Percentiles rank a stretch among this genome's conserved stretches.
phyloP scores from a whole-genome alignment of 805 yeast species.

The Ascoidea rubescens region DNA sequence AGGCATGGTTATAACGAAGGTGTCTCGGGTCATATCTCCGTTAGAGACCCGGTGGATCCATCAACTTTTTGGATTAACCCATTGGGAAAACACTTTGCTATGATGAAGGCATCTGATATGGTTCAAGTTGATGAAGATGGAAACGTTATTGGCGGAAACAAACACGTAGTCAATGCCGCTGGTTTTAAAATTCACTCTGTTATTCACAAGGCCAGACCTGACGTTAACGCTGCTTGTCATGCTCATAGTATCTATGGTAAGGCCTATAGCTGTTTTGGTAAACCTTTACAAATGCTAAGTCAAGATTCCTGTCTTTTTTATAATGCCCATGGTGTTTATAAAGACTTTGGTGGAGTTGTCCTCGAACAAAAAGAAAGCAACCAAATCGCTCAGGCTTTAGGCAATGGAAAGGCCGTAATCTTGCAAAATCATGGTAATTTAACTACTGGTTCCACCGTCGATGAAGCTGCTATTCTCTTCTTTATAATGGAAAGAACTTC shows the following conservation, averaged over 20 bases:
- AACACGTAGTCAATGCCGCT: slow-evolving; percentile 45
- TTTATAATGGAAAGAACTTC: slow-evolving; percentile 51
- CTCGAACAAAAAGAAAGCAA: slow-evolving; percentile 49
- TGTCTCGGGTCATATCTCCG: slow-evolving; percentile 73
- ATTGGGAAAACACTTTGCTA: slow-evolving; percentile 59
- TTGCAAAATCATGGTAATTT: slow-evolving; percentile 63
- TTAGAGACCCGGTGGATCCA: slow-evolving; percentile 75
- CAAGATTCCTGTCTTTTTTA: slow-evolving; percentile 65
- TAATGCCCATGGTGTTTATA: slow-evolving; percentile 51
- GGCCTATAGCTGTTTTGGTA: slow-evolving; percentile 51
- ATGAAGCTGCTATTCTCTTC: slow-evolving; percentile 60
- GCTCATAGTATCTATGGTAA: slow-evolving; percentile 54
- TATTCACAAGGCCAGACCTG: slow-evolving; percentile 54
- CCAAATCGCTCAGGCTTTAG: slow-evolving; percentile 46
- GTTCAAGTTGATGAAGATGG: slow-evolving; percentile 53
- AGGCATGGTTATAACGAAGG: slow-evolving; percentile 68
- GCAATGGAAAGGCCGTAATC: slow-evolving; percentile 42
- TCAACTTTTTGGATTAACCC: slow-evolving; percentile 85
- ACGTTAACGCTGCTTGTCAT: slow-evolving; percentile 60
- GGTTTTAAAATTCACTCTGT: slow-evolving; percentile 62
- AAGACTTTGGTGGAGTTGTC: slow-evolving; percentile 70
- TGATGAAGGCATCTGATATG: slow-evolving; percentile 46
- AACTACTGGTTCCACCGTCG: slow-evolving; percentile 58
- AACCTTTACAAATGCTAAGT: slow-evolving; percentile 62
- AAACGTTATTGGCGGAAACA: slow-evolving; percentile 46